A percentile compares a stretch with the other conserved stretches of the same genome.
Evolutionary conservation across 2,329 filamentous ascomycete species (phyloP).

Genomic region (Clonostachys rhizophaga): DNA sequence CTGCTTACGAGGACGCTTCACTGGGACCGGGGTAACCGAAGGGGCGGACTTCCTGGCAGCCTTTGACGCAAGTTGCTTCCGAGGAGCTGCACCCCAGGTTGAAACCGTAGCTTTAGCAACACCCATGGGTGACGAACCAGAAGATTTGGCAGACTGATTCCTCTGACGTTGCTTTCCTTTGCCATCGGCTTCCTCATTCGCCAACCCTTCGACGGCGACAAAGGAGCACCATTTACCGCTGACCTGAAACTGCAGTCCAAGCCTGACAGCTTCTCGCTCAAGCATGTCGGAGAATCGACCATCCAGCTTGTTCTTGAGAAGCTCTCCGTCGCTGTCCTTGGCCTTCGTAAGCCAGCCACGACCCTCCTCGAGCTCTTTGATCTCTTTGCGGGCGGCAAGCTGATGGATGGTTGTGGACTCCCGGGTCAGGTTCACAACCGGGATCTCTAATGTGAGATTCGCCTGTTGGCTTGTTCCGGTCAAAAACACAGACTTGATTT

Average conservation of each 20-base stretch:
- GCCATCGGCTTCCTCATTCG: neutral
- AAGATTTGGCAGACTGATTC: too few species aligned
- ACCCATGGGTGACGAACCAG: too few species aligned
- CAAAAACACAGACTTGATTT: constrained; percentile 45
- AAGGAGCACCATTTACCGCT: constrained; percentile 70
- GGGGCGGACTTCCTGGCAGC: constrained; percentile 95
- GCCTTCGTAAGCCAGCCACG: constrained; percentile 60
- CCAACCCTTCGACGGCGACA: constrained; percentile 55
- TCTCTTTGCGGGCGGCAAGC: constrained; percentile 63
- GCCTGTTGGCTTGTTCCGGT: constrained; percentile 51
- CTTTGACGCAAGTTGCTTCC: constrained; percentile 99
- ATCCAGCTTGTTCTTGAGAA: constrained; percentile 40
- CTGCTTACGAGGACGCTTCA: constrained; percentile 69
- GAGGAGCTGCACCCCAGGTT: constrained; percentile 29
- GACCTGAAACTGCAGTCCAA: constrained; percentile 64
- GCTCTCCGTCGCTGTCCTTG: constrained; percentile 34
- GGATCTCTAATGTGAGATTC: constrained; percentile 59
- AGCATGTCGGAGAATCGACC: constrained; percentile 54
- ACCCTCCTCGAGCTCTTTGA: constrained; percentile 65
- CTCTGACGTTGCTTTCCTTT: neutral
- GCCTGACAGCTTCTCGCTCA: constrained; percentile 59
- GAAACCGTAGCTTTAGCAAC: too few species aligned
- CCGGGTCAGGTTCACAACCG: constrained; percentile 42
- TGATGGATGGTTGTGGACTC: constrained; percentile 59
- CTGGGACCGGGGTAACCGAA: constrained; percentile 43